Conservation (phyloP, 805 yeast genomes). For the Nematodospora valgi region DNA sequence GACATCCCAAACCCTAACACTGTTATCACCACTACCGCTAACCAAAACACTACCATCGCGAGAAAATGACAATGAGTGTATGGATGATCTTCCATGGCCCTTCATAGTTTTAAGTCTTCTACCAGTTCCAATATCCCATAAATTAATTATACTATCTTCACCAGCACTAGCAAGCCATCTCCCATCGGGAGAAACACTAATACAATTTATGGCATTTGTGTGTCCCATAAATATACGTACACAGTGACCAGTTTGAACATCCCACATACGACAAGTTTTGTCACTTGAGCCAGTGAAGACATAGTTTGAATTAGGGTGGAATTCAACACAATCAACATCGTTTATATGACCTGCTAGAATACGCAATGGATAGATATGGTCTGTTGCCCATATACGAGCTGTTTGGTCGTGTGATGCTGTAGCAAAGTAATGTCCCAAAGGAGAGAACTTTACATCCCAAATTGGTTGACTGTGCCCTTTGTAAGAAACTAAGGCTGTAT, state of each 20-base stretch:
- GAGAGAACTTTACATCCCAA: conserved; percentile 95
- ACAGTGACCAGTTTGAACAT: conserved; percentile 79
- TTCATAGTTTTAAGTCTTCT: conserved; percentile 84
- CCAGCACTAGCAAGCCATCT: conserved; percentile 95
- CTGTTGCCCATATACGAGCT: conserved; percentile 96
- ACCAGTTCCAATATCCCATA: conserved; percentile 95
- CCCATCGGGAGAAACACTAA: conserved; percentile 95
- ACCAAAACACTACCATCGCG: conserved; percentile 86
- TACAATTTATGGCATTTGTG: conserved; percentile 78
- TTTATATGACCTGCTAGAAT: conserved; percentile 96
- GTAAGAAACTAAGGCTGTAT: conserved; percentile 84
- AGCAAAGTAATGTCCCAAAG: conserved; percentile 96
- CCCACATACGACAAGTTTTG: conserved; percentile 98
- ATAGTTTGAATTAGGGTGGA: conserved; percentile 95
- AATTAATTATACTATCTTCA: conserved; percentile 81
- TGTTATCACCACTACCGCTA: conserved; percentile 88
- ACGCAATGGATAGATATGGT: conserved; percentile 92
- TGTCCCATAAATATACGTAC: conserved; percentile 93
- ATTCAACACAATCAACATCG: conserved; percentile 91
- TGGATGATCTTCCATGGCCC: conserved; percentile 88
- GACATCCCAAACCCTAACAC: conserved; percentile 95
- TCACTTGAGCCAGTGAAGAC: conserved; percentile 94
- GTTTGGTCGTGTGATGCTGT: conserved; percentile 98
- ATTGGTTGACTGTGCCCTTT: conserved; percentile 96
- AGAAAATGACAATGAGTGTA: conserved; percentile 80